phyloP scores from a whole-genome alignment of 2,329 filamentous ascomycete species.

The Colletotrichum eleusines region DNA sequence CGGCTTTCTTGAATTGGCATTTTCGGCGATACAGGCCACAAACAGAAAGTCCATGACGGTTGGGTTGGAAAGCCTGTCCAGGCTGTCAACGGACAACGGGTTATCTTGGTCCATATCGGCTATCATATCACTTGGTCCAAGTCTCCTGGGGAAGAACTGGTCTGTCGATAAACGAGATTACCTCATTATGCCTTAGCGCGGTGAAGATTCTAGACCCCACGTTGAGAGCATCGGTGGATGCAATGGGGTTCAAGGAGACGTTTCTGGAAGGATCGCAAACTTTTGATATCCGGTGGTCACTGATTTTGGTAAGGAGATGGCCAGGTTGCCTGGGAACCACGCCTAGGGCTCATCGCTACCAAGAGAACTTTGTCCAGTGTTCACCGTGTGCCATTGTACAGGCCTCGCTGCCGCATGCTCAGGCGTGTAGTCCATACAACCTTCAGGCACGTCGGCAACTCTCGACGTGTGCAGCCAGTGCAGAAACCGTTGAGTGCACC shows the following conservation, averaged over 20 bases:
- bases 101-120: background rate
- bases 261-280: background rate
- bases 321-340: background rate
- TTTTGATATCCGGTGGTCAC: background rate
- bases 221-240: background rate
- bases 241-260: background rate
- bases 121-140: background rate
- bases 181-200: background rate
- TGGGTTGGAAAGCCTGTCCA: background rate
- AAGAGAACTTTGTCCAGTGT: background rate
- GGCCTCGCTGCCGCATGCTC: background rate
- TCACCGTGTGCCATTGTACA: background rate
- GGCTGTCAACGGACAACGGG: background rate
- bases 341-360: no score
- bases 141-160: background rate
- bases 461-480: background rate
- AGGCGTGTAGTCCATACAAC: background rate
- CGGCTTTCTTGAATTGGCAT: background rate
- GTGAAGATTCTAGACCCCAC: background rate
- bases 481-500: background rate
- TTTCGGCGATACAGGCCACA: background rate
- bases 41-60: background rate
- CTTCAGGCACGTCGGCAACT: background rate
- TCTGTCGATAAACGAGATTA: slow-evolving; percentile 1
- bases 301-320: background rate